Evolutionary conservation across 768 basidiomycete genomes (phyloP).

Genomic region (Xerocomellus dryophilus): DNA sequence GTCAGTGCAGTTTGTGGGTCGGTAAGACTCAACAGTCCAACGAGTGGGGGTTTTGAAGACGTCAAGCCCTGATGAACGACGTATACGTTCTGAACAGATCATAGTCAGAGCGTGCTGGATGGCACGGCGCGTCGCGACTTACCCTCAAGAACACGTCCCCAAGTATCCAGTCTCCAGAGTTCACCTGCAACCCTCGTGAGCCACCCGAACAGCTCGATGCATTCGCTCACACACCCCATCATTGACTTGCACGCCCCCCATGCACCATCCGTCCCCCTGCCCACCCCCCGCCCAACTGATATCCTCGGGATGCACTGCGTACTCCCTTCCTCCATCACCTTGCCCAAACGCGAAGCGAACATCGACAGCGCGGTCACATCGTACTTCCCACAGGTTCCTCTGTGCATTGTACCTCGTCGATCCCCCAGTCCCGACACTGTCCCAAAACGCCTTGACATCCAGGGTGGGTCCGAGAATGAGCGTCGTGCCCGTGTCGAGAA

Average conservation of each 20-base stretch:
- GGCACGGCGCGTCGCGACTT: constrained; percentile 11
- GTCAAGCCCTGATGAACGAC: constrained; percentile 45
- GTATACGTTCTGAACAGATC: constrained; percentile 48
- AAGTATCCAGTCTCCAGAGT: constrained; percentile 58
- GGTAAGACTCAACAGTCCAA: constrained; percentile 48
- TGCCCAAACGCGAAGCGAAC: constrained; percentile 47
- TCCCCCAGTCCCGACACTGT: constrained; percentile 41
- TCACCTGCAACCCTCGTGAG: constrained; percentile 34
- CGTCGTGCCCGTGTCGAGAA: constrained; percentile 64
- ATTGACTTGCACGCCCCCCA: constrained; percentile 54
- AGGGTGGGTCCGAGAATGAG: constrained; percentile 50
- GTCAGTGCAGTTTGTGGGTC: constrained; percentile 35
- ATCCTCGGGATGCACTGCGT: constrained; percentile 49
- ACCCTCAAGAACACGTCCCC: constrained; percentile 59
- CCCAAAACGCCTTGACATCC: constrained; percentile 55
- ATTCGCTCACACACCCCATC: constrained; percentile 38
- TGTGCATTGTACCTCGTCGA: constrained; percentile 36
- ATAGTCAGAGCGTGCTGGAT: background rate
- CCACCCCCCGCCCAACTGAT: constrained; percentile 47
- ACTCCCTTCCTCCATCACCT: constrained; percentile 34
- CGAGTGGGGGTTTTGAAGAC: constrained; percentile 36
- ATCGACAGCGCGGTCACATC: constrained; percentile 46
- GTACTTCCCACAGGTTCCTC: constrained; percentile 46
- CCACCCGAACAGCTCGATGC: background rate
- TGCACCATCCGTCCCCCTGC: constrained; percentile 46